Evolutionary conservation across 768 basidiomycete genomes (phyloP).

Genomic region (Cystofilobasidium macerans): DNA sequence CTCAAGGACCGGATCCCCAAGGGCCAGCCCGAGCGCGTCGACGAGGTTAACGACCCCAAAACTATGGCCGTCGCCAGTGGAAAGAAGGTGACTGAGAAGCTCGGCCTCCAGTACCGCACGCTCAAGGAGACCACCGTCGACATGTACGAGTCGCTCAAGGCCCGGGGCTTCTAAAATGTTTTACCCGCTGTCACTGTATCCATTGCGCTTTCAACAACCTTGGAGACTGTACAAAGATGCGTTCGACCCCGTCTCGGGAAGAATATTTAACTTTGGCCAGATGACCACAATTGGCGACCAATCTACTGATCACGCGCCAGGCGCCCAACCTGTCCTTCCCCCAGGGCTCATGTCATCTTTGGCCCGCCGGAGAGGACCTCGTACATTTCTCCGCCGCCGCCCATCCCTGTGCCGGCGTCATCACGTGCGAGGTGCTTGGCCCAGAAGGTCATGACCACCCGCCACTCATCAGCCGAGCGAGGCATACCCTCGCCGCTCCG

Average conservation of each 20-base stretch:
- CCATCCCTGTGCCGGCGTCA: not conserved
- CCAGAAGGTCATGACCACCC: conserved; percentile 53
- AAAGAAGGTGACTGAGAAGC: conserved; percentile 9
- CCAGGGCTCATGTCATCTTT: conserved; percentile 7
- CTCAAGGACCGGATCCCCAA: conserved; percentile 9
- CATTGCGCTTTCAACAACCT: too few species aligned
- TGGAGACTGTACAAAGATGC: too few species aligned
- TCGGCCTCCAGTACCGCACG: conserved; percentile 21
- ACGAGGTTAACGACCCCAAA: conserved; percentile 14
- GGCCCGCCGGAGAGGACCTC: conserved; percentile 23
- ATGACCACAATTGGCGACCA: too few species aligned
- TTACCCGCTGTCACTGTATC: too few species aligned
- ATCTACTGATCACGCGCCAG: too few species aligned
- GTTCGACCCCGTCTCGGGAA: too few species aligned
- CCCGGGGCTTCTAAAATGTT: conserved; percentile 1
- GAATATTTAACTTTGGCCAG: too few species aligned
- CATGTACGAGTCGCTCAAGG: conserved; percentile 4
- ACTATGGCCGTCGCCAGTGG: conserved; percentile 14
- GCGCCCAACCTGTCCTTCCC: too few species aligned
- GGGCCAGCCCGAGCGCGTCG: conserved; percentile 8
- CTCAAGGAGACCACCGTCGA: conserved; percentile 8
- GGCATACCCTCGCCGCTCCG: conserved; percentile 57
- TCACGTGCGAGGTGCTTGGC: conserved; percentile 11
- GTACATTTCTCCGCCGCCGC: conserved; percentile 26
- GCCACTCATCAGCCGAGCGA: conserved; percentile 62